Base-by-base conservation (phyloP, 2,329 filamentous ascomycete genomes). In the Pseudogymnoascus sp. region DNA sequence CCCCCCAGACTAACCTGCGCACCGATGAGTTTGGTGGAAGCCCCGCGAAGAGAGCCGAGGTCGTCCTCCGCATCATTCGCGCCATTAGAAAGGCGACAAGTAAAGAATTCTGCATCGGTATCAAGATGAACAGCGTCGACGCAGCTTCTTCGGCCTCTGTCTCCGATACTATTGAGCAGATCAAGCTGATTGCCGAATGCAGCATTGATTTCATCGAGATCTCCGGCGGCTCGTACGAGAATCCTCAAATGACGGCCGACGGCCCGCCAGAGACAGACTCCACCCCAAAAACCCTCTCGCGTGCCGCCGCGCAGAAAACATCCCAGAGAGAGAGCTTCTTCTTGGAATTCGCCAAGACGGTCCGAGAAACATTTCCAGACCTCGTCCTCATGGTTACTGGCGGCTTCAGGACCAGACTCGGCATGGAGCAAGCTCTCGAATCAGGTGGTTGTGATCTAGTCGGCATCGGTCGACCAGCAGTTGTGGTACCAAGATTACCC, bases 201-300 rank as follows among this genome's bases (percentile, higher is more conserved):
- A 81, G 75, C 4, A 74, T 90, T 1, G 88, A 90, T 72, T 89
- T 89, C 66, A 74, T 90, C 1, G 87, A 91, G 72, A 80, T 90
- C 26, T 85, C 81, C 16, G 88, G 88, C 0, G 87, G 88, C 0
- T 81, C 73, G 0, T 86, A 82, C 66, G 82, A 86, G 67, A 73
- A 84, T 62, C 78, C 83, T 0, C 68, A 66, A 60, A 81, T 83
- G 50, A n/a, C 35, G 50, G 28, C 11, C 7, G 50, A 56, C 16
- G 19, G 19, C 19, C 19, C 19, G 19, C 50, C 16, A 33, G 50
- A 19, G 50, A 11, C 28, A 28, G 28, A 33, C 10, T 12, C 50
- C 7, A 64, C 71, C 66, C 31, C 37, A 2, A 66, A 64, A 2
- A 24, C 28, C 35, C 24, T 38, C 26, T 31, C 62, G 12, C 14